Base-by-base conservation (phyloP, 2,329 filamentous ascomycete genomes). In the Alternaria ventricosa region DNA sequence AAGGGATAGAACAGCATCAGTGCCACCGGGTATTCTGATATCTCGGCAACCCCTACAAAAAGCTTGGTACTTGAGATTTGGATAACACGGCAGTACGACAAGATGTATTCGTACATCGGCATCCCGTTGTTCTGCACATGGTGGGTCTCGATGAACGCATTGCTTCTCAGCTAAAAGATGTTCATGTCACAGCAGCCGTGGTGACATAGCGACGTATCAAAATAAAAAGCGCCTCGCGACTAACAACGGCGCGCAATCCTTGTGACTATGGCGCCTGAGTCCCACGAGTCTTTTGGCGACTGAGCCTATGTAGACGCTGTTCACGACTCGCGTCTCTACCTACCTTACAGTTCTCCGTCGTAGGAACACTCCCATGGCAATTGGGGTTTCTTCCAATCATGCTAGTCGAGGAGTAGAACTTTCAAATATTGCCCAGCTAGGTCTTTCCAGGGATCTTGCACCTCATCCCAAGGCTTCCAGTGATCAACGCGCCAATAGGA, bases 401-500 rank as follows among this genome's bases (percentile, higher is more conserved):
- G 43, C 33, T 63, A 51, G 15, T 57, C 55, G 20, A 63, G 41
- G 20, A 54, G 57, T 23, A 63, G 25, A 20, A 63, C 18, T 43
- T 63, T 63, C 20, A 28, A 50, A 18, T 59, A 44, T 27, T n/a
- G 22, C n/a, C 61, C 61, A 11, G 45, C 50, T 23, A 63, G 30
- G 11, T 30, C 45, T 11, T 28, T 33, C 55, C 60, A 63, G 28
- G 41, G 50, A 55, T 50, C 44, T 55, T 63, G 50, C n/a, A 63
- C 43, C 18, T 63, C 60, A 10, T 59, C 49, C 45, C 55, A 59
- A 23, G 36, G 15, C 55, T 55, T 30, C 28, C 7, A 18, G 15
- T 28, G 8, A 55, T 59, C 25, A 10, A 59, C 30, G 15, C 56
- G 55, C 61, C 61, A 59, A 45, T 63, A 63, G n/a, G 20, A 18